Conservation (phyloP, 164 flowering plant genomes). For the Magnolia kwangsiensis region DNA sequence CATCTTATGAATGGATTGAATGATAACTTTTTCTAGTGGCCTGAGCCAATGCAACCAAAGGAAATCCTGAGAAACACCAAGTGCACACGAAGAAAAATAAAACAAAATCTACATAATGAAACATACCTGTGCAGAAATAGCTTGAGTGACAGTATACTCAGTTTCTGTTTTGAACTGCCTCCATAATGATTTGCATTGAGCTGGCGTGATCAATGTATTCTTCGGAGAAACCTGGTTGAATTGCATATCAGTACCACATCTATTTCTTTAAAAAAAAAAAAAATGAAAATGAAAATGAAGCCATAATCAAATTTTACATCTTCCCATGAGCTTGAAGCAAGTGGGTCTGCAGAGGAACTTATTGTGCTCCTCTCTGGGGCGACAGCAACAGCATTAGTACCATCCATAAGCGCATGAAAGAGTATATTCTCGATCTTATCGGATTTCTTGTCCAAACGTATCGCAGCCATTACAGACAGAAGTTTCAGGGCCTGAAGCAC, state of each 20-base stretch:
- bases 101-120: background rate
- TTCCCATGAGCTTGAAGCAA: conserved; percentile 84
- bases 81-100: background rate
- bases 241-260: conserved; percentile 3
- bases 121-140: conserved; percentile 64
- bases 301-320: conserved; percentile 36
- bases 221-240: conserved; percentile 41
- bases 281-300: background rate
- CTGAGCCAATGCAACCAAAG: background rate
- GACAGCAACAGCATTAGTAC: conserved; percentile 17
- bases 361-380: conserved; percentile 25
- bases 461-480: conserved; percentile 60
- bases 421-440: conserved; percentile 52
- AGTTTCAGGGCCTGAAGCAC: conserved; percentile 56
- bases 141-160: conserved; percentile 62
- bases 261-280: background rate
- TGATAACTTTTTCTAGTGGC: too few species aligned
- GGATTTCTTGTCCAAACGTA: conserved; percentile 52
- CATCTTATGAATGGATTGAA: too few species aligned
- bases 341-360: conserved; percentile 38
- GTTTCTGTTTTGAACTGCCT: conserved; percentile 66
- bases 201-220: conserved; percentile 59
- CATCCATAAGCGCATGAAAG: conserved; percentile 42
- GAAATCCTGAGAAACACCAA: background rate
- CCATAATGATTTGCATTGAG: conserved; percentile 76